These are phyloP conservation scores for Cryptosporidium xiaoi DNA, from an alignment of 169 alveolate genomes.

Conservation along the genomic window DNA sequence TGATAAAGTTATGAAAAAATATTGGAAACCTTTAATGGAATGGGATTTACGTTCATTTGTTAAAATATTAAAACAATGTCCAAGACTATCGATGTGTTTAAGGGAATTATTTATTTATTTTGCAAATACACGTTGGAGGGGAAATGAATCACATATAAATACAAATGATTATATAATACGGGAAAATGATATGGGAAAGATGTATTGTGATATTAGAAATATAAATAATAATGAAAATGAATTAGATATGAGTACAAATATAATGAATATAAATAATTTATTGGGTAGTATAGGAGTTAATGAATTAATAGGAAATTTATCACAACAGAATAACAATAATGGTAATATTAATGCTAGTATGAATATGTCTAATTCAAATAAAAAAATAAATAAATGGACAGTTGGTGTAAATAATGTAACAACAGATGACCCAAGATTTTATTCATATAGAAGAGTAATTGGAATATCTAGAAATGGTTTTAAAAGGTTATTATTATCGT, in stretches of 20 bases:
- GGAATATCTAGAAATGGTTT: conserved; percentile 72
- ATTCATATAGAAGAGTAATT: conserved; percentile 45
- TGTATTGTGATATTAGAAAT: not conserved
- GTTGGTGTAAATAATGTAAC: conserved; percentile 46
- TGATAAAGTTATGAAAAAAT: conserved; percentile 14
- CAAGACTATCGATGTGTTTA: conserved; percentile 62
- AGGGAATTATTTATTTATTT: conserved; percentile 61
- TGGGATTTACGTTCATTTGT: conserved; percentile 72
- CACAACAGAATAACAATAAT: not conserved
- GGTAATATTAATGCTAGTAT: not conserved
- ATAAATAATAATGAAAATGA: not conserved
- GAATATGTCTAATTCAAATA: not conserved
- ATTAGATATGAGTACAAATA: not conserved
- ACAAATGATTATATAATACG: conserved; percentile 23
- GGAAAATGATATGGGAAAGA: not conserved
- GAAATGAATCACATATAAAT: conserved; percentile 40
- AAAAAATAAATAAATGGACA: conserved; percentile 56
- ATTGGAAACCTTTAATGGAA: conserved; percentile 75
- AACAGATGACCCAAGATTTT: conserved; percentile 57
- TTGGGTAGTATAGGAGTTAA: not conserved
- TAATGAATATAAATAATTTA: not conserved
- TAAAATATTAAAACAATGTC: conserved; percentile 66
- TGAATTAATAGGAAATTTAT: not conserved
- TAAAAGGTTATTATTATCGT: conserved; percentile 51
- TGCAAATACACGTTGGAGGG: conserved; percentile 61